These are phyloP conservation scores for Mortierella sp. DNA, from an alignment of 371 early-diverging fungal genomes.

Conservation along the genomic window DNA sequence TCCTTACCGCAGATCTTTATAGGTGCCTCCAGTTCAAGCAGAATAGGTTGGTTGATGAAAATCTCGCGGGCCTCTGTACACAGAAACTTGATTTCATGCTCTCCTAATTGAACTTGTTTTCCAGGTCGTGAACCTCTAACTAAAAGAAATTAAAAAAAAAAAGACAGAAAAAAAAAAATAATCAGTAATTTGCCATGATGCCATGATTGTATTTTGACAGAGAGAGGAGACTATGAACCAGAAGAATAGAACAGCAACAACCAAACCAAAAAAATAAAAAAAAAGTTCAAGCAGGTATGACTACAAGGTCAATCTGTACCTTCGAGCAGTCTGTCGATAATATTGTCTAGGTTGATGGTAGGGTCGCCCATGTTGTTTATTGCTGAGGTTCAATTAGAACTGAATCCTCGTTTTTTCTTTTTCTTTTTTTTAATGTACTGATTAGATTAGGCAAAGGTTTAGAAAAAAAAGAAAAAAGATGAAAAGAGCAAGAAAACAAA, in stretches of 20 bases:
- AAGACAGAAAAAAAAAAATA: neutral
- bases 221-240: neutral
- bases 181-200: neutral
- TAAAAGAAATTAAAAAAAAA: neutral
- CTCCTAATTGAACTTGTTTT: conserved; percentile 84
- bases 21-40: conserved; percentile 95
- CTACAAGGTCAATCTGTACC: conserved; percentile 65
- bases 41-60: conserved; percentile 92
- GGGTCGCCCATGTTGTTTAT: conserved; percentile 53
- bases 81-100: conserved; percentile 87
- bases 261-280: neutral
- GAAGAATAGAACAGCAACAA: neutral
- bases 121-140: conserved; percentile 95
- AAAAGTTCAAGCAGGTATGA: too few relatives aligned
- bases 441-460: neutral
- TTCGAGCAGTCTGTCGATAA: conserved; percentile 92
- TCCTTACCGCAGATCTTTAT: conserved; percentile 90
- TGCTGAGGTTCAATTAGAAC: neutral
- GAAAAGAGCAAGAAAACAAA: neutral
- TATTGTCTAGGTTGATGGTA: conserved; percentile 81
- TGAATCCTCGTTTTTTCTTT: neutral
- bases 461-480: conserved; percentile 1
- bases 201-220: neutral
- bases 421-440: neutral
- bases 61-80: conserved; percentile 92